Conservation (phyloP, 2,329 filamentous ascomycete species). For the Epichloe typhina region DNA sequence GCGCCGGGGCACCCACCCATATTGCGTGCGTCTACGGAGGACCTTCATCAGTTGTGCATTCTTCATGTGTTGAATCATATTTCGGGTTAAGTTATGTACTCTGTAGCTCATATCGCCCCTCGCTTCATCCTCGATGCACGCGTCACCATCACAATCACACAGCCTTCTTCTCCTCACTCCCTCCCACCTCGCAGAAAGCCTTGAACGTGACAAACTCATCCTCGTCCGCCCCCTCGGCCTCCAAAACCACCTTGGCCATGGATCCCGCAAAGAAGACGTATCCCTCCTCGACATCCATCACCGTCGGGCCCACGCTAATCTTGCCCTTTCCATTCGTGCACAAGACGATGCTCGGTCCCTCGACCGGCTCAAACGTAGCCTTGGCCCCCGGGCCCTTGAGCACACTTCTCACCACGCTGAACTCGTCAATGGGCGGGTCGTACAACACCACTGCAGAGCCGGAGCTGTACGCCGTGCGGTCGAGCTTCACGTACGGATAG, state of each 20-base stretch:
- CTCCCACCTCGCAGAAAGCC: constrained; percentile 74
- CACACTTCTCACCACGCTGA: constrained; percentile 72
- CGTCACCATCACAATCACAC: constrained; percentile 5
- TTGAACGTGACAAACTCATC: constrained; percentile 80
- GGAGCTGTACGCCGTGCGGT: constrained; percentile 68
- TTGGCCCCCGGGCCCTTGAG: constrained; percentile 62
- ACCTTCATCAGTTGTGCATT: too few relatives aligned
- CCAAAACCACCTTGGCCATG: constrained; percentile 68
- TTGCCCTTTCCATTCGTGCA: constrained; percentile 74
- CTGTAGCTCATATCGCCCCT: too few relatives aligned
- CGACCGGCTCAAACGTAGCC: constrained; percentile 74
- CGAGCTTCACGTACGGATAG: constrained; percentile 76
- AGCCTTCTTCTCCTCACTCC: constrained; percentile 21
- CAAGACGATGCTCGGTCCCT: constrained; percentile 84
- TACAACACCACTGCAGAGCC: constrained; percentile 64
- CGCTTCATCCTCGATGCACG: too few relatives aligned
- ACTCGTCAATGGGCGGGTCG: constrained; percentile 93
- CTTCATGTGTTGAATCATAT: too few relatives aligned
- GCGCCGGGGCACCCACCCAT: too few relatives aligned
- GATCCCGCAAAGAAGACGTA: constrained; percentile 79
- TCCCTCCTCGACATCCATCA: constrained; percentile 58
- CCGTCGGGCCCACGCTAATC: constrained; percentile 75
- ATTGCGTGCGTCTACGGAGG: too few relatives aligned
- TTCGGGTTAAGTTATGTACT: too few relatives aligned
- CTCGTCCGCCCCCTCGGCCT: constrained; percentile 46